These are phyloP conservation scores for Claviceps digitariae DNA, from an alignment of 2,329 filamentous ascomycete genomes.

Conservation along the genomic window DNA sequence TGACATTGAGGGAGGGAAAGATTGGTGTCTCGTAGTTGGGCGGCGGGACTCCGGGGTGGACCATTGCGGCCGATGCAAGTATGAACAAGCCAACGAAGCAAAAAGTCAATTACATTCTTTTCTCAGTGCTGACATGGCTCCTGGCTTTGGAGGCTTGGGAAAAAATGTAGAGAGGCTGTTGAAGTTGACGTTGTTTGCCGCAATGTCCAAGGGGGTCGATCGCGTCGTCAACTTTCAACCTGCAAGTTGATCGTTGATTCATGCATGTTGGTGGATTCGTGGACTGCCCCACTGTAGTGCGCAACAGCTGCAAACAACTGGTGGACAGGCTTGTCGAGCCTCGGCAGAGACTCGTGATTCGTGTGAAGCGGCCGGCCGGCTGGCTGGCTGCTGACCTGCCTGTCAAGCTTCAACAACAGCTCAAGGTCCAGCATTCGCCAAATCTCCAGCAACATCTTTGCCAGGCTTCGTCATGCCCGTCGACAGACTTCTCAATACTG, in stretches of 20 bases:
- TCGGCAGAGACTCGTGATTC: too few relatives aligned
- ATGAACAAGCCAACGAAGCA: background rate
- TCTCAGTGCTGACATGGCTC: background rate
- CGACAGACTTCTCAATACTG: conserved; percentile 52
- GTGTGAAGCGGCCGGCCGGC: too few relatives aligned
- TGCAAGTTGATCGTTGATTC: too few relatives aligned
- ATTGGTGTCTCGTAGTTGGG: conserved; percentile 48
- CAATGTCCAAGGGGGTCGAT: too few relatives aligned
- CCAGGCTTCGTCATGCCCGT: conserved; percentile 38
- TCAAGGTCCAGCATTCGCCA: background rate
- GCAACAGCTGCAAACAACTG: too few relatives aligned
- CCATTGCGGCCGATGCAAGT: conserved; percentile 2
- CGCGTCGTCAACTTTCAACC: too few relatives aligned
- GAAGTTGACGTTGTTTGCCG: background rate
- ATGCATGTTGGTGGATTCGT: too few relatives aligned
- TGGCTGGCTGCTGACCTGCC: too few relatives aligned
- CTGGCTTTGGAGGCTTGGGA: background rate
- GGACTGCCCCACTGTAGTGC: too few relatives aligned
- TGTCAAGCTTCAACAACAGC: too few relatives aligned
- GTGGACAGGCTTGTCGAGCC: too few relatives aligned
- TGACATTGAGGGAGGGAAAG: conserved; percentile 77
- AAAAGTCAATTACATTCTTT: background rate
- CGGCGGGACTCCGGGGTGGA: conserved; percentile 21
- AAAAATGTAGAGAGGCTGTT: background rate
- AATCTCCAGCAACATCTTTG: background rate